phyloP scores from a whole-genome alignment of 2,329 filamentous ascomycete genomes.

The Diplocarpon rosae region DNA sequence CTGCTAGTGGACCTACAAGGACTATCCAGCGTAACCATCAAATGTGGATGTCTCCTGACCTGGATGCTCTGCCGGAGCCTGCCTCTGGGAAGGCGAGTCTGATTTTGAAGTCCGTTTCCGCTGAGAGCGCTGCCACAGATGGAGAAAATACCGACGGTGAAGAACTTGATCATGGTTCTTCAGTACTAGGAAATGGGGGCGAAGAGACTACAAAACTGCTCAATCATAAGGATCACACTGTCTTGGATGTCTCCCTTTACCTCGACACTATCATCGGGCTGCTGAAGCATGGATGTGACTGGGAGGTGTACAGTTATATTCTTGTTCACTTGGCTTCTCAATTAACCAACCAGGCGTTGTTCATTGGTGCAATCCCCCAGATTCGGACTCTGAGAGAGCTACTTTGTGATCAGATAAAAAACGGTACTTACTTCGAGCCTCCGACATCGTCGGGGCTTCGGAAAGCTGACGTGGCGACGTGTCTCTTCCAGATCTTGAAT shows the following conservation, averaged over 20 bases:
- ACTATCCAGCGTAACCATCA: slow-evolving; percentile 34
- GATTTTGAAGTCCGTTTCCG: slow-evolving; percentile 21
- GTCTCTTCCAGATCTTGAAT: slow-evolving; percentile 75
- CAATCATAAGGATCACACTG: not conserved
- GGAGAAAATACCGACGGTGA: not conserved
- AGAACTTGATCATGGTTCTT: not conserved
- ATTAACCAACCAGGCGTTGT: slow-evolving; percentile 80
- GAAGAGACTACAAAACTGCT: not conserved
- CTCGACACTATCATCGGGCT: slow-evolving; percentile 66
- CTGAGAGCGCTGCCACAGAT: slow-evolving; percentile 1
- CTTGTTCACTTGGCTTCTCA: slow-evolving; percentile 80
- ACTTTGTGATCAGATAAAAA: slow-evolving; percentile 73
- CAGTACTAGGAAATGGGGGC: not conserved
- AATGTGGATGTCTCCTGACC: slow-evolving; percentile 48
- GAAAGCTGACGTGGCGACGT: slow-evolving; percentile 79
- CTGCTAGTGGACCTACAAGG: slow-evolving; percentile 20
- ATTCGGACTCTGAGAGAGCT: slow-evolving; percentile 65
- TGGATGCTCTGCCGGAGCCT: slow-evolving; percentile 40
- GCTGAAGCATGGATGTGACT: slow-evolving; percentile 65
- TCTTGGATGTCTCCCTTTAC: slow-evolving; percentile 38
- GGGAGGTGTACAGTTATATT: slow-evolving; percentile 88
- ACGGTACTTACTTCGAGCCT: slow-evolving; percentile 69
- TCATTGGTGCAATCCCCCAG: slow-evolving; percentile 60
- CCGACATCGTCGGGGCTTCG: slow-evolving; percentile 68
- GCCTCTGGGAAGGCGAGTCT: slow-evolving; percentile 27